These are phyloP conservation scores for Cystobasidium ongulense DNA, from an alignment of 768 basidiomycete species.

Conservation along the genomic window DNA sequence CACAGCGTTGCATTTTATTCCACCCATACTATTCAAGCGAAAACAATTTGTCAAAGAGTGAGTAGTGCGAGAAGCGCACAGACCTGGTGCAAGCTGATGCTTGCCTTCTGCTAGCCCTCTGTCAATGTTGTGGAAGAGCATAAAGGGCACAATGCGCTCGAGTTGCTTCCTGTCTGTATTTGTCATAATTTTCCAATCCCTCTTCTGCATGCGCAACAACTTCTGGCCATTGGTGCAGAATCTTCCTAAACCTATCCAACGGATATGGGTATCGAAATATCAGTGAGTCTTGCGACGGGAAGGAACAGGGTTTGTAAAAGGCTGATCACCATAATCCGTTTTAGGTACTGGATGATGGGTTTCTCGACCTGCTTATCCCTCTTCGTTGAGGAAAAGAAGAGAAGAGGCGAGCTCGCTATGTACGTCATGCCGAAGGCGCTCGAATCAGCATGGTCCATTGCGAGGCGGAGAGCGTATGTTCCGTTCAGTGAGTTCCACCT, in stretches of 20 bases:
- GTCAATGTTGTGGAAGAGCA: conserved; percentile 58
- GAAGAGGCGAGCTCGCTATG: conserved; percentile 88
- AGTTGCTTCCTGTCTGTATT: conserved; percentile 79
- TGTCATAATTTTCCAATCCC: conserved; percentile 63
- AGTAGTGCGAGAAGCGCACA: not conserved
- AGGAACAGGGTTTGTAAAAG: conserved; percentile 3
- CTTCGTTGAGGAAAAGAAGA: conserved; percentile 74
- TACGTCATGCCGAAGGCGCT: conserved; percentile 75
- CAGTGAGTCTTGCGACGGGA: conserved; percentile 13
- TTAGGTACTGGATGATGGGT: conserved; percentile 49
- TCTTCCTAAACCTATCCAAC: not conserved
- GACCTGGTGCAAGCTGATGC: not conserved
- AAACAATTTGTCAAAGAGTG: conserved; percentile 55
- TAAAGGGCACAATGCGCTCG: conserved; percentile 67
- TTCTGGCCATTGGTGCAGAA: conserved; percentile 25
- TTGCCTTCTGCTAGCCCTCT: conserved; percentile 48
- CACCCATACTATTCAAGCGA: conserved; percentile 72
- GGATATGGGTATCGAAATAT: conserved; percentile 20
- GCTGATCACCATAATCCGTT: conserved; percentile 44
- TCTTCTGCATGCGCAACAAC: conserved; percentile 39
- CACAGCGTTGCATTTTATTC: conserved; percentile 80
- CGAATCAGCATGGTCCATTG: conserved; percentile 80
- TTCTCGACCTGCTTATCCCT: conserved; percentile 66
- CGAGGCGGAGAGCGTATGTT: conserved; percentile 66
- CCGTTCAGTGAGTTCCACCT: conserved; percentile 40